Evolutionary conservation across 2,329 filamentous ascomycete species (phyloP), one percentile per base, ranked within the genome.

Genomic region (Pseudocercospora crystallina): DNA sequence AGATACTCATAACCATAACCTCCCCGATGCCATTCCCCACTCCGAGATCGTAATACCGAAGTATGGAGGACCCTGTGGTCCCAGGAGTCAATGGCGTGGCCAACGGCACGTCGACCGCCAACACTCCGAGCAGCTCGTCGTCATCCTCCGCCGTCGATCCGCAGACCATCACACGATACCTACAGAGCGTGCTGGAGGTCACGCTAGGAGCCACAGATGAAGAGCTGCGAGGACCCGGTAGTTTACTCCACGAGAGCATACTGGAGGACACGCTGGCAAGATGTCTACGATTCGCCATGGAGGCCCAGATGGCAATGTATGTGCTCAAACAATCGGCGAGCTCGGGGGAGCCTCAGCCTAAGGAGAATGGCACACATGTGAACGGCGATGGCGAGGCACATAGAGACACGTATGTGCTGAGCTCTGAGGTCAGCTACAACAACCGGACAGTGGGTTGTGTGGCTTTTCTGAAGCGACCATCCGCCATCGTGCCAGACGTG

Each of bases 281-380:
- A 75, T 96, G 92, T 72, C 84, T 84, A 60, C 86, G 91, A 64
- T 97, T 97, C 72, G 90, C 90, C 51, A 84, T 85, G 55, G 95
- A 99, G 72, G 80, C 87, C 51, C 90, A 96, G 73, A 84, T 86
- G 56, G 90, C 87, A 48, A 77, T 99, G 57, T 97, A 97, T 73
- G 86, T 96, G 57, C 87, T 94, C 69, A 96, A 96, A 73, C 89
- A 92, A 50, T 46, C 80, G 10, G 43, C 46, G 75, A 79, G 47
- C 57, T 76, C 77, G 10, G 29, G 39, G 13, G 32, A 14, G 26
- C 10, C 47, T 13, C 36, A 46, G 20, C 36, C 31, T 15, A 76
- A 80, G 42, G 70, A 79, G 48, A 78, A 82, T 57, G 79, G 75
- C 38, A 38, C 43, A 29, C 62, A 71, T 12, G 72, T 58, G 14